Evolutionary conservation across 768 basidiomycete genomes (phyloP).

Genomic region (Zangia roseola): DNA sequence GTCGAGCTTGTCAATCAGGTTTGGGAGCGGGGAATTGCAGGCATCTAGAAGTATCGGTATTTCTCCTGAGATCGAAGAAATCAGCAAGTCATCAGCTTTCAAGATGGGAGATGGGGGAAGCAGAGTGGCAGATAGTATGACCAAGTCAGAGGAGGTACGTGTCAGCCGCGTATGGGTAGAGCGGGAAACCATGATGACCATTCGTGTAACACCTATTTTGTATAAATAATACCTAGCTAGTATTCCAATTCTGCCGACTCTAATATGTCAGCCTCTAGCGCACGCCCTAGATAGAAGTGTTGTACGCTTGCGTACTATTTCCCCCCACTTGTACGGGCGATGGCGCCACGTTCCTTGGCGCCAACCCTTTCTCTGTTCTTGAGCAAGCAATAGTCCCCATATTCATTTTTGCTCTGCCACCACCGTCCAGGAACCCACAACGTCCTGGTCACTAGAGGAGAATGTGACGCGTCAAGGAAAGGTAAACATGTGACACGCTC

Average conservation of each 20-base stretch:
- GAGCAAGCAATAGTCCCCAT: slow-evolving; percentile 90
- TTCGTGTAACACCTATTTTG: no score
- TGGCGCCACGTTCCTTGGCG: slow-evolving; percentile 25
- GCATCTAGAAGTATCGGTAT: slow-evolving; percentile 50
- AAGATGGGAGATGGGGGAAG: slow-evolving; percentile 48
- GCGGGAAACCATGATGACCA: slow-evolving; percentile 12
- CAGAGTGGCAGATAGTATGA: slow-evolving; percentile 35
- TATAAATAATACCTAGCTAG: slow-evolving; percentile 7
- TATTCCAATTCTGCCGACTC: slow-evolving; percentile 18
- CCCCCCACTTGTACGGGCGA: slow-evolving; percentile 4
- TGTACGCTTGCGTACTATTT: slow-evolving; percentile 9
- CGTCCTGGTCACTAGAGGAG: slow-evolving; percentile 67
- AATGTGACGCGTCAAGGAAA: slow-evolving; percentile 82
- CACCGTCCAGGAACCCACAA: slow-evolving; percentile 75
- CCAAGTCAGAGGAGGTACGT: slow-evolving; percentile 42
- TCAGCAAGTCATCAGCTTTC: slow-evolving; percentile 35
- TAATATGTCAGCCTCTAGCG: slow-evolving; percentile 23
- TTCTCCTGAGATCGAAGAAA: slow-evolving; percentile 43
- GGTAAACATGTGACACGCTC: slow-evolving; percentile 76
- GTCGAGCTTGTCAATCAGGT: background rate
- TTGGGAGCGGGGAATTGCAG: slow-evolving; percentile 6
- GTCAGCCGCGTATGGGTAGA: slow-evolving; percentile 28
- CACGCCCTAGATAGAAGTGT: slow-evolving; percentile 2
- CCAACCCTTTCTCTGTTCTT: slow-evolving; percentile 48
- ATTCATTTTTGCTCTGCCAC: slow-evolving; percentile 72